Conservation (phyloP, 257 asterid species). For the Leonotis leonurus region DNA sequence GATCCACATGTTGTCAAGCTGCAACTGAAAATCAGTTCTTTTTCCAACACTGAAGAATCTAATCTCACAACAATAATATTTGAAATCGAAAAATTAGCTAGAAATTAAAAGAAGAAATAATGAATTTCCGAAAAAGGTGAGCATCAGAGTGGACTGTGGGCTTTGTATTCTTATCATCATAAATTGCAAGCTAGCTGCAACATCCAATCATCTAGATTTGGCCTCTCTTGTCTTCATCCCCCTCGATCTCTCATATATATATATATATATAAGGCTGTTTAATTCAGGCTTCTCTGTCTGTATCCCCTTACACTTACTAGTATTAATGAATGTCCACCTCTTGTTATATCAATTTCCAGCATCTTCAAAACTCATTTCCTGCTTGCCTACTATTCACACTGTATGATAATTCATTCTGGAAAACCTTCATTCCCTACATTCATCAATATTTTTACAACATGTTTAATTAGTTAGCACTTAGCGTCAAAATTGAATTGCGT, state of each 20-base stretch:
- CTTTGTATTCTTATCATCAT: slow-evolving; percentile 25
- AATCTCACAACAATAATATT: slow-evolving; percentile 22
- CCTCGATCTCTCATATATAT: too few species aligned
- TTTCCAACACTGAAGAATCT: slow-evolving; percentile 29
- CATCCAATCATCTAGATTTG: slow-evolving; percentile 40
- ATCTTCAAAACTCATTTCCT: not conserved
- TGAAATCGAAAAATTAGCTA: too few species aligned
- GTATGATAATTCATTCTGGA: too few species aligned
- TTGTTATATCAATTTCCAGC: slow-evolving; percentile 5
- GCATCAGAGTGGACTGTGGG: slow-evolving; percentile 14
- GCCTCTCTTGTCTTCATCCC: slow-evolving; percentile 25
- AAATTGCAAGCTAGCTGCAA: slow-evolving; percentile 26
- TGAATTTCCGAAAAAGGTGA: slow-evolving; percentile 16
- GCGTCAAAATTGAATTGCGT: too few species aligned
- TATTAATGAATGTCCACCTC: too few species aligned
- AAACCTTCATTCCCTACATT: too few species aligned
- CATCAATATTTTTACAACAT: too few species aligned
- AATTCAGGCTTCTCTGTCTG: slow-evolving; percentile 20
- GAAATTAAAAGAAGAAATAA: not conserved
- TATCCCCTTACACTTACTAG: too few species aligned
- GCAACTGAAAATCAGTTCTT: slow-evolving; percentile 35
- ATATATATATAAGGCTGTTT: slow-evolving; percentile 11
- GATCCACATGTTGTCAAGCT: slow-evolving; percentile 32
- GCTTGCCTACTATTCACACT: too few species aligned
- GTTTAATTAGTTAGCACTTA: too few species aligned